Conservation (phyloP, 345 rosid species). For the Turnera subulata region DNA sequence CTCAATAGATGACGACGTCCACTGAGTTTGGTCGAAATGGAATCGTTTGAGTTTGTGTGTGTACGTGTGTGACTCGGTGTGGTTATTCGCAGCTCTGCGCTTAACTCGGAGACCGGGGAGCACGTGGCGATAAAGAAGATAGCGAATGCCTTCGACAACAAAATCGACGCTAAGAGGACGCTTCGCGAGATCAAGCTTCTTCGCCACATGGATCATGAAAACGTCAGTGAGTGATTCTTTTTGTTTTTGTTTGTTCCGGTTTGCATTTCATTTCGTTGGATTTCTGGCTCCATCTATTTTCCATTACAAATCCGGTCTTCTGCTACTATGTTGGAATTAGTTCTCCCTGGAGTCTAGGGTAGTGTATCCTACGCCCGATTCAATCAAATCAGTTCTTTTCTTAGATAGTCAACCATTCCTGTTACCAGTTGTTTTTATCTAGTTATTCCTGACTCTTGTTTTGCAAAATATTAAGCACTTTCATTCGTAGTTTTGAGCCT, state of each 20-base stretch:
- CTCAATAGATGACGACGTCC: too few relatives aligned
- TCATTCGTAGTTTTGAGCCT: too few relatives aligned
- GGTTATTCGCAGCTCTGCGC: constrained; percentile 42
- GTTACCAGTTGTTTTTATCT: too few relatives aligned
- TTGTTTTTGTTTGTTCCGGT: background rate
- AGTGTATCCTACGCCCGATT: too few relatives aligned
- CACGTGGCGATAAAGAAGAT: constrained; percentile 88
- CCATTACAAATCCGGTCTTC: too few relatives aligned
- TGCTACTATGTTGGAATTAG: too few relatives aligned
- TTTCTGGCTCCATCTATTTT: background rate
- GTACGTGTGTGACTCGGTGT: background rate
- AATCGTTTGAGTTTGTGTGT: background rate
- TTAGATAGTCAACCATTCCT: too few relatives aligned
- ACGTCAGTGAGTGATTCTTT: constrained; percentile 57
- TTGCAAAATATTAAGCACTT: too few relatives aligned
- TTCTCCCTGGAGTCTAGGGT: too few relatives aligned
- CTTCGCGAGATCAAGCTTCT: constrained; percentile 97
- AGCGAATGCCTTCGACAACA: constrained; percentile 70
- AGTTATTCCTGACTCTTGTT: too few relatives aligned
- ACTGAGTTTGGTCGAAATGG: background rate
- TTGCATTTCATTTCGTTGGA: background rate
- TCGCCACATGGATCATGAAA: constrained; percentile 94
- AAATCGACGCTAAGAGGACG: constrained; percentile 82
- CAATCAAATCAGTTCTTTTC: too few relatives aligned
- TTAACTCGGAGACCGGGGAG: constrained; percentile 77